phyloP scores from a whole-genome alignment of 805 yeast species.

The Wickerhamiella domercqiae region DNA sequence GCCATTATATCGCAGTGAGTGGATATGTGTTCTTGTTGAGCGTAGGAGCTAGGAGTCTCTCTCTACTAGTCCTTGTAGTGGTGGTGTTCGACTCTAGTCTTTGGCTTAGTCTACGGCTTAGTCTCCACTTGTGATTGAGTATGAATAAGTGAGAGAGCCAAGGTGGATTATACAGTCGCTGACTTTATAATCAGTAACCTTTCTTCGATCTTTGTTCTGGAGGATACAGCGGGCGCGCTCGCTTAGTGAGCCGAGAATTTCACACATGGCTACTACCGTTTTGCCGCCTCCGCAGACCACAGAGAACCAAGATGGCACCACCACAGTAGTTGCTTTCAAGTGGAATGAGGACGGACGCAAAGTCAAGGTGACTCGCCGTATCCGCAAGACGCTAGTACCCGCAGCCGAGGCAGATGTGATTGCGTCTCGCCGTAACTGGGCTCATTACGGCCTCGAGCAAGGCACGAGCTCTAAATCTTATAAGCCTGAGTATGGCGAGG shows the following conservation, averaged over 20 bases:
- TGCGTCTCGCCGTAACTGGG: slow-evolving; percentile 81
- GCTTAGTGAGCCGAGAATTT: too few relatives aligned
- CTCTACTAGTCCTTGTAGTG: slow-evolving; percentile 14
- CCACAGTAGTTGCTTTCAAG: slow-evolving; percentile 67
- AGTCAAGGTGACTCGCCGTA: slow-evolving; percentile 73
- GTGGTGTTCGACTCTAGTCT: too few relatives aligned
- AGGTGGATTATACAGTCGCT: too few relatives aligned
- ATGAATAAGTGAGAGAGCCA: too few relatives aligned
- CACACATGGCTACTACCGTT: slow-evolving; percentile 8
- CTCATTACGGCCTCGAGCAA: slow-evolving; percentile 70
- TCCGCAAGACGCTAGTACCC: slow-evolving; percentile 58
- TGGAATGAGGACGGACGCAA: slow-evolving; percentile 57
- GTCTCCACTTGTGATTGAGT: too few relatives aligned
- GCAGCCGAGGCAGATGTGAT: slow-evolving; percentile 74
- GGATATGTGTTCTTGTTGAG: too few relatives aligned
- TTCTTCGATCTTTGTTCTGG: too few relatives aligned
- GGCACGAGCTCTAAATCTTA: slow-evolving; percentile 36
- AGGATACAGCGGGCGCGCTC: too few relatives aligned
- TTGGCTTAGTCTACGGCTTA: too few relatives aligned
- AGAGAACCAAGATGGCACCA: slow-evolving; percentile 57
- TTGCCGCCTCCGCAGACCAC: slow-evolving; percentile 10
- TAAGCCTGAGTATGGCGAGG: slow-evolving; percentile 11
- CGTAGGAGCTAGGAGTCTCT: slow-evolving; percentile 10
- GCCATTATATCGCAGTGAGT: slow-evolving; percentile 7
- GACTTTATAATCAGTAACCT: too few relatives aligned